Evolutionary conservation across 176 grass and related monocot genomes (phyloP), one percentile per base, ranked within the genome.

Genomic region (Hyparrhenia diplandra): DNA sequence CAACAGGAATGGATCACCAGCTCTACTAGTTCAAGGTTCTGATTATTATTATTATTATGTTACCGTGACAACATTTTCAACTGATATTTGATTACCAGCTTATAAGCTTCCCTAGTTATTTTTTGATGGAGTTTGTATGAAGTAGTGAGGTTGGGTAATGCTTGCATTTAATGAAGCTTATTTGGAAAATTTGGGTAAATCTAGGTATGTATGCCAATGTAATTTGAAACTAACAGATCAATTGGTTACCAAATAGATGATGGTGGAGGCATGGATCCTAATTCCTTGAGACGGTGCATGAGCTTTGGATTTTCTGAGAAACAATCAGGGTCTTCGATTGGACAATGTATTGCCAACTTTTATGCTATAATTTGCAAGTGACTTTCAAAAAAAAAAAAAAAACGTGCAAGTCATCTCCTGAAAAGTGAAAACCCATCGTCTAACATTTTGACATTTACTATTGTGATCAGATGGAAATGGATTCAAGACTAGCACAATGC

Each of bases 301-400:
- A 91, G 94, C 84, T 97, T 97, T 88, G 94, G 91, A 49, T 94
- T 88, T 89, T 97, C 94, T 9, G 89, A 91, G 25, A 97, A 97
- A 79, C 83, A 91, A 76, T 76, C 91, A 10, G 85, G 77, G 28
- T 89, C 89, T 76, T 81, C 84, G 17, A 97, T 97, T 46, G 94
- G 94, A 30, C 94, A 94, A 80, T 93, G 94, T 91, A 86, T 45
- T 80, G 77, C 9, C 71, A 51, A 63, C 16, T 12, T 70, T 8
- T 4, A 32, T 78, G 55, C 61, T 69, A 31, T 39, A 46, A 75
- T 24, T 45, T 23, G 32, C 20, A 67, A 76, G 25, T 20, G 45
- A 20, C 76, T 29, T 47, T 5, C 54, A 2, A 0, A 57, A n/a
- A 40, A n/a, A n/a, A n/a, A n/a, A n/a, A n/a, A n/a, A n/a, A n/a